Evolutionary conservation across 2,329 filamentous ascomycete genomes (phyloP), one percentile per base, ranked within the genome.

Genomic region (Ophiostoma sp.): DNA sequence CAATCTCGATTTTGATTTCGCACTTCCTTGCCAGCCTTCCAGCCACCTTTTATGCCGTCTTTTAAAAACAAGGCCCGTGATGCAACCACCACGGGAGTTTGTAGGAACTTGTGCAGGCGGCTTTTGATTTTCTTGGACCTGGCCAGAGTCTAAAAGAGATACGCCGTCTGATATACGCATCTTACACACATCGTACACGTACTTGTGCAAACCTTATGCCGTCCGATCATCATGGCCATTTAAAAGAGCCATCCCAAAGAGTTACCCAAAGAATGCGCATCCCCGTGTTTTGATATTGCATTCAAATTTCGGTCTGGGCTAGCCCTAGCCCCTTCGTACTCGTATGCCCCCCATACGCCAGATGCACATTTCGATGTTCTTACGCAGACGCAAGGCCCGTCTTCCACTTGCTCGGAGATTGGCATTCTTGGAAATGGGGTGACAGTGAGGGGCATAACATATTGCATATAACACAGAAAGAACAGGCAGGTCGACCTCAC

Each of bases 391-490:
- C 57, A 61, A 42, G 57, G 12, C 31, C 31, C 31, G 22, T 61
- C 57, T 33, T 36, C 28, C 31, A 61, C 57, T 61, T 57, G 55
- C 25, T 61, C 57, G 57, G 57, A 61, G 57, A 63, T 42, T 63
- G 59, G 33, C 33, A 22, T 63, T 25, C 19, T 63, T 63, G 31
- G 31, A 39, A 22, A 39, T n/a, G 19, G 33, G 59, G 31, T 8
- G 12, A 59, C 12, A 31, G 55, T 9, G 25, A 59, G 50, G 50
- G 50, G 50, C n/a, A 25, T 48, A 36, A 36, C 8, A 36, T 36
- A 8, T 36, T 36, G 8, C 33, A 4, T 8, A 36, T 45, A 17
- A 6, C 42, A 19, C 42, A 48, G 42, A 19, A 48, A 48, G 3
- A 17, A 48, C 42, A 48, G 15, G 19, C 42, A 48, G 42, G 15